These are phyloP conservation scores for Vanderwaltozyma polyspora DNA, from an alignment of 805 yeast genomes.

Conservation along the genomic window DNA sequence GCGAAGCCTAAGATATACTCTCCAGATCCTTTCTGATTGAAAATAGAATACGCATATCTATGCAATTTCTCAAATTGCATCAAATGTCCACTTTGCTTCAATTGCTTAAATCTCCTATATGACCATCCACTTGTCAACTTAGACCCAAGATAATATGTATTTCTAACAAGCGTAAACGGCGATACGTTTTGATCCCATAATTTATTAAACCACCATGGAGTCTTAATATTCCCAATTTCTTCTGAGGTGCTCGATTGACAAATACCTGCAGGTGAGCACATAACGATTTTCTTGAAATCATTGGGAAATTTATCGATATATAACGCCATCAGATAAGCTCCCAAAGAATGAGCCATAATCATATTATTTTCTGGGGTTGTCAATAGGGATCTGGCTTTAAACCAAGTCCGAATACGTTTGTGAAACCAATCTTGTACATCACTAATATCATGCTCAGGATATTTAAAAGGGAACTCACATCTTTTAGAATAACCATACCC, in stretches of 20 bases:
- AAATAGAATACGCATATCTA: slow-evolving; percentile 69
- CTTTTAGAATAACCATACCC: slow-evolving; percentile 90
- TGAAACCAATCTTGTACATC: slow-evolving; percentile 31
- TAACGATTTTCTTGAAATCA: slow-evolving; percentile 53
- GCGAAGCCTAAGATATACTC: slow-evolving; percentile 81
- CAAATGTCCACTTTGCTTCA: slow-evolving; percentile 25
- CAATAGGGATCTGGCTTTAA: slow-evolving; percentile 19
- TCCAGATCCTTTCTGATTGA: slow-evolving; percentile 82
- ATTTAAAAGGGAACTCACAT: slow-evolving; percentile 45
- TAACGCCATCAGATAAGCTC: slow-evolving; percentile 69
- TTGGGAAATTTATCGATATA: slow-evolving; percentile 54
- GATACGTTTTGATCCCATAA: slow-evolving; percentile 83
- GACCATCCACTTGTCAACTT: slow-evolving; percentile 85
- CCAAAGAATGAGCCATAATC: slow-evolving; percentile 84
- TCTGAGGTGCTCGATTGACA: slow-evolving; percentile 29
- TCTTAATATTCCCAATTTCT: slow-evolving; percentile 21
- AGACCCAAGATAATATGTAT: slow-evolving; percentile 75
- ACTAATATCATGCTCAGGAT: slow-evolving; percentile 12
- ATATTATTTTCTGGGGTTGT: slow-evolving; percentile 31
- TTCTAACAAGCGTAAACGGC: slow-evolving; percentile 73
- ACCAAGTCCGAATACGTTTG: slow-evolving; percentile 41
- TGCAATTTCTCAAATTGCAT: slow-evolving; percentile 42
- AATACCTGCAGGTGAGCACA: slow-evolving; percentile 88
- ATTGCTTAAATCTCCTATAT: slow-evolving; percentile 59
- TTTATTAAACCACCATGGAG: slow-evolving; percentile 68